A percentile compares a stretch with the other conserved stretches of the same genome.
Conservation (phyloP, 768 basidiomycete species). For the Saitozyma sp. region DNA sequence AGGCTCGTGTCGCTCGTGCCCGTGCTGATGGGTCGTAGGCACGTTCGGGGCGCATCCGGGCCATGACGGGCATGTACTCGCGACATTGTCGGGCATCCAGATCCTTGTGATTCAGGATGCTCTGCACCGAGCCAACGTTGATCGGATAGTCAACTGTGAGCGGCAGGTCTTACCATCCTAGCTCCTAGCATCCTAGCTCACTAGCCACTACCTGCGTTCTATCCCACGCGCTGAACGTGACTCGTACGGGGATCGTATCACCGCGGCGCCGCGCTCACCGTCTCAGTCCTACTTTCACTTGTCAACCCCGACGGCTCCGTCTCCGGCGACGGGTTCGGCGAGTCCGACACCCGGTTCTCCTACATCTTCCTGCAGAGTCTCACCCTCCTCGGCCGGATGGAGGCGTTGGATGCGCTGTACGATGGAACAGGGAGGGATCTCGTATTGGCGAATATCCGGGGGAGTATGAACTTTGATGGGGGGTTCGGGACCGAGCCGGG, state of each 20-base stretch:
- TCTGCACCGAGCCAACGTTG: constrained; percentile 65
- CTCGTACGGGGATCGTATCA: too few species aligned
- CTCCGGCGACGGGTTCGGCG: constrained; percentile 87
- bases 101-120: constrained; percentile 84
- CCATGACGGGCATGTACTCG: constrained; percentile 84
- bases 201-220: not conserved
- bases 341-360: constrained; percentile 84
- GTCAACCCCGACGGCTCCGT: constrained; percentile 80
- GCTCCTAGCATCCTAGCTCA: not conserved
- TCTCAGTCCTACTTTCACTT: constrained; percentile 73
- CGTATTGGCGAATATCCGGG: constrained; percentile 65
- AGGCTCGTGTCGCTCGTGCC: not conserved
- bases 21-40: constrained; percentile 57
- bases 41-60: constrained; percentile 88
- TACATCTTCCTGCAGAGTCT: constrained; percentile 84
- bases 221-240: not conserved
- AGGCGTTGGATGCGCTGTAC: constrained; percentile 60
- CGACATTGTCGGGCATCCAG: constrained; percentile 89
- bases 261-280: too few species aligned
- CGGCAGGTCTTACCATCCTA: constrained; percentile 15
- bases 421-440: constrained; percentile 25
- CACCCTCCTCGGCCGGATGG: constrained; percentile 73
- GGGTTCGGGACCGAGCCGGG: constrained; percentile 83
- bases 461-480: constrained; percentile 91
- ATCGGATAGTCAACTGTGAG: constrained; percentile 73